These are phyloP conservation scores for Sporothrix brasiliensis DNA, from an alignment of 2,329 filamentous ascomycete species.

Conservation along the genomic window DNA sequence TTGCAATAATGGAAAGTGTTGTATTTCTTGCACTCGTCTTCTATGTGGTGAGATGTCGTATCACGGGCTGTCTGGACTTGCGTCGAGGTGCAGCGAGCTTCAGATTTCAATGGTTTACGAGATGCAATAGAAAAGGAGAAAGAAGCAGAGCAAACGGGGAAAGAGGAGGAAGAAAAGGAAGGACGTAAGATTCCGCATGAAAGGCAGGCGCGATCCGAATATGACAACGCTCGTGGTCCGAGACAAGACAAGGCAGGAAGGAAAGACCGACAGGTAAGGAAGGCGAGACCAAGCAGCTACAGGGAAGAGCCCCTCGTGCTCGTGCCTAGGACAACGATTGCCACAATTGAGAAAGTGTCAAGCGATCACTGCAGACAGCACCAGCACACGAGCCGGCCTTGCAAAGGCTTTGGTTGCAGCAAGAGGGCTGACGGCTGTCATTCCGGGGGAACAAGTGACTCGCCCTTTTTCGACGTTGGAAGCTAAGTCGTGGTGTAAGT, in stretches of 20 bases:
- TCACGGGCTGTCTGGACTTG: neutral
- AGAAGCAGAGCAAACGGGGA: neutral
- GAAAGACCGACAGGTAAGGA: neutral
- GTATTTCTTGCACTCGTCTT: neutral
- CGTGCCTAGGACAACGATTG: conserved; percentile 29
- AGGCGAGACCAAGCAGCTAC: conserved; percentile 13
- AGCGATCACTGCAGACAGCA: conserved; percentile 4
- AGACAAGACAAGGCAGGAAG: conserved; percentile 6
- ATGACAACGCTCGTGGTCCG: conserved; percentile 4
- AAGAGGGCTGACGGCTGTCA: conserved; percentile 21
- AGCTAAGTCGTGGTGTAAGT: conserved; percentile 26
- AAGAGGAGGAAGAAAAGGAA: neutral
- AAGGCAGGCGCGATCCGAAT: conserved; percentile 17
- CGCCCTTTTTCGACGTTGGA: conserved; percentile 6
- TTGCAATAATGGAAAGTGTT: too few relatives aligned
- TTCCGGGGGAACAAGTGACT: conserved; percentile 13
- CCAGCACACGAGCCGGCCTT: conserved; percentile 25
- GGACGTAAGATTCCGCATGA: conserved; percentile 1
- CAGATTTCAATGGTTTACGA: neutral
- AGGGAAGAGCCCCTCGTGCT: conserved; percentile 31
- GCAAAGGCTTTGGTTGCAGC: neutral
- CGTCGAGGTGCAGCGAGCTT: neutral
- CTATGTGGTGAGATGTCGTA: neutral
- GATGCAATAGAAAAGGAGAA: neutral
- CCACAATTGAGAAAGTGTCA: conserved; percentile 4